phyloP scores from a whole-genome alignment of 176 grass and related monocot genomes.

The Carex myosuroides region DNA sequence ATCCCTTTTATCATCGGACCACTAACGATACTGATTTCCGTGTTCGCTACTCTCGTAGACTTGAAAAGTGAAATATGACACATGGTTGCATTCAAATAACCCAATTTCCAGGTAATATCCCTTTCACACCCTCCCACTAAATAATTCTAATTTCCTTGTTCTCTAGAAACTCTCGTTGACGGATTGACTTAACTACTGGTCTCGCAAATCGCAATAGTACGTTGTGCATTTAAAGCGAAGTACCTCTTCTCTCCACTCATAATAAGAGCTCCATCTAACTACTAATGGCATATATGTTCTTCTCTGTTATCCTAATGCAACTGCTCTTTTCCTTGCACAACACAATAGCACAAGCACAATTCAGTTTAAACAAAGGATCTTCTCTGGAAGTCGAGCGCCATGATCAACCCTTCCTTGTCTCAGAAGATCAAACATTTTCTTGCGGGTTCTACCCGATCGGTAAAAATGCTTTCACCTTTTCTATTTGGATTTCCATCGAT shows the following conservation, averaged over 20 bases:
- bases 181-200: too few species aligned
- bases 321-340: neutral
- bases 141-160: too few species aligned
- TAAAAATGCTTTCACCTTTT: conserved; percentile 52
- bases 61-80: too few species aligned
- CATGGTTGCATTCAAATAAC: too few species aligned
- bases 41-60: too few species aligned
- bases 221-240: too few species aligned
- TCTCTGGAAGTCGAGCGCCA: conserved; percentile 4
- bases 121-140: too few species aligned
- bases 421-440: conserved; percentile 30
- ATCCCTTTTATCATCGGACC: too few species aligned
- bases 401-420: conserved; percentile 7
- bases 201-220: too few species aligned
- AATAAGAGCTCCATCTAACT: neutral
- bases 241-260: neutral
- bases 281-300: neutral
- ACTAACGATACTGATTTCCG: too few species aligned
- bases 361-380: conserved; percentile 14
- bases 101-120: too few species aligned
- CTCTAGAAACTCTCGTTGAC: too few species aligned
- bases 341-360: conserved; percentile 1
- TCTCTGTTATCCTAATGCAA: neutral
- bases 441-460: conserved; percentile 55
- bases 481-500: conserved; percentile 48